Conservation (phyloP, 164 flowering plant genomes). For the Magnolia officinalis region DNA sequence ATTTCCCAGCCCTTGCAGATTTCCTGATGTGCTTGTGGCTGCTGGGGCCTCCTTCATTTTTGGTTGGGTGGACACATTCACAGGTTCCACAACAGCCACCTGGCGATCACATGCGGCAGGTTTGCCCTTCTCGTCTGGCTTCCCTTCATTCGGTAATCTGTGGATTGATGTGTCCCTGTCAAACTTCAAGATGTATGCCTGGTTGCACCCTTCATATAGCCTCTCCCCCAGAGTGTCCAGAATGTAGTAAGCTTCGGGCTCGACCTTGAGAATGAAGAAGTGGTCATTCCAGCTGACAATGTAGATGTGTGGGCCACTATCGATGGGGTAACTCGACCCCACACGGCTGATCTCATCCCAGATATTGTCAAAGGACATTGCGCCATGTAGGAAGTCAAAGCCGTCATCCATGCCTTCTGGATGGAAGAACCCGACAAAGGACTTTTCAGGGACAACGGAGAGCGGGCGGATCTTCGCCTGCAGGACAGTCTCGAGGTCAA, state of each 20-base stretch:
- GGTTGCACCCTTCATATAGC: slow-evolving; percentile 85
- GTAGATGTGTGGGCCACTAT: slow-evolving; percentile 48
- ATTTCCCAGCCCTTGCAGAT: slow-evolving; percentile 30
- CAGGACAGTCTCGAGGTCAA: slow-evolving; percentile 91
- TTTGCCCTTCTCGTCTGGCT: slow-evolving; percentile 37
- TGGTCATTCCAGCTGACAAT: slow-evolving; percentile 98
- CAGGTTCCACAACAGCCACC: slow-evolving; percentile 23
- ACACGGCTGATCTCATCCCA: slow-evolving; percentile 82
- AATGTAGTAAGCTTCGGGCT: slow-evolving; percentile 80
- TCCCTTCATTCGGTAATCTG: slow-evolving; percentile 29
- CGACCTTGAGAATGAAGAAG: slow-evolving; percentile 89
- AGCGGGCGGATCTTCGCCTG: slow-evolving; percentile 79
- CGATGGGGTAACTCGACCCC: slow-evolving; percentile 23
- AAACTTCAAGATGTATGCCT: slow-evolving; percentile 87
- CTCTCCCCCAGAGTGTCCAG: slow-evolving; percentile 95
- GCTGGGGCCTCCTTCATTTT: slow-evolving; percentile 18
- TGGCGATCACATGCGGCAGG: slow-evolving; percentile 31
- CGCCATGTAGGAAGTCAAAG: slow-evolving; percentile 79
- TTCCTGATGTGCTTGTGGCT: slow-evolving; percentile 7
- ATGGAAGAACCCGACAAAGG: slow-evolving; percentile 90
- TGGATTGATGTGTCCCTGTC: slow-evolving; percentile 52
- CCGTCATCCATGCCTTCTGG: slow-evolving; percentile 71
- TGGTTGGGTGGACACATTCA: slow-evolving; percentile 19
- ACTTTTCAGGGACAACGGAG: slow-evolving; percentile 59
- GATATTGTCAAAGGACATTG: slow-evolving; percentile 94